These are phyloP conservation scores for Penicillium glabrum DNA, from an alignment of 2,329 filamentous ascomycete species.

Conservation along the genomic window DNA sequence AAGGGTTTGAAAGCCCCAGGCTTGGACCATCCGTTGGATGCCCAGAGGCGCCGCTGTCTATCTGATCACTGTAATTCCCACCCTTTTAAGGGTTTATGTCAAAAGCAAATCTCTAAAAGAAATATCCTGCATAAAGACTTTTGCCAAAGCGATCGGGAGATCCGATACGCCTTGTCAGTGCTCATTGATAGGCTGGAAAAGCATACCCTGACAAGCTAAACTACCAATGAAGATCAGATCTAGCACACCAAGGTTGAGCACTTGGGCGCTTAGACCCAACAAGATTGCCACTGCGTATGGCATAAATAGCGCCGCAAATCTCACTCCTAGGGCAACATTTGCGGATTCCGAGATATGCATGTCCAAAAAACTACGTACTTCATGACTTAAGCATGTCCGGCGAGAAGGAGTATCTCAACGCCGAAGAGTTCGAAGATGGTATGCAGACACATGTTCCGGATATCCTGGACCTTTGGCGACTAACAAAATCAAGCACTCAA, in stretches of 20 bases:
- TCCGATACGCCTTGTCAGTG: too few species aligned
- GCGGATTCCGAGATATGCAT: not conserved
- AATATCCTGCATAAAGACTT: not conserved
- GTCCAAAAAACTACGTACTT: not conserved
- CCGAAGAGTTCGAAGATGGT: not conserved
- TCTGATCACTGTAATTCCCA: too few species aligned
- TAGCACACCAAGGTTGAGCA: not conserved
- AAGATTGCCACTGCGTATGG: not conserved
- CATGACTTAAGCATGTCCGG: not conserved
- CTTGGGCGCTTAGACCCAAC: not conserved
- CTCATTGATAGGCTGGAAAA: not conserved
- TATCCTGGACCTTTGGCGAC: not conserved
- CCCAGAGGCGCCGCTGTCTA: not conserved
- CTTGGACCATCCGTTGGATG: too few species aligned
- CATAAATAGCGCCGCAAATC: not conserved
- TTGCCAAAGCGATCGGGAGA: not conserved
- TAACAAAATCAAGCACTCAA: not conserved
- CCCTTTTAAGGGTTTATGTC: not conserved
- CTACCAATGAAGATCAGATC: not conserved
- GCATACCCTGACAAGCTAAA: not conserved
- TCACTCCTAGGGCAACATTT: not conserved
- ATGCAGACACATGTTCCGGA: not conserved
- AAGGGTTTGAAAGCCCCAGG: too few species aligned
- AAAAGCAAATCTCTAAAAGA: not conserved
- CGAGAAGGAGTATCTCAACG: not conserved